phyloP scores from a whole-genome alignment of 805 yeast species.

The Candida pini region DNA sequence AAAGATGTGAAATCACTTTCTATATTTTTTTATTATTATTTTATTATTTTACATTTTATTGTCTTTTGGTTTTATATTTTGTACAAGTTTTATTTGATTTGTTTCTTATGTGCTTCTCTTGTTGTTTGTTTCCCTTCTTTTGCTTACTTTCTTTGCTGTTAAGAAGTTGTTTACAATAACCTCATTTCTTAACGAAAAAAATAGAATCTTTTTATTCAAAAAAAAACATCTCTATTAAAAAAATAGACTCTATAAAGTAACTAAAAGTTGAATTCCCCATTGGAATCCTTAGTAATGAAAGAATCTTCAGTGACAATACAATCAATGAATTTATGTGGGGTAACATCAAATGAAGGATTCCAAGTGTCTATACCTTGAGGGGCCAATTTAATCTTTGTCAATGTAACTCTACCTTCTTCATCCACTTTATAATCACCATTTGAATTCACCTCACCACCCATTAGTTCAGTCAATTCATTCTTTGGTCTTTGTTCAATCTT shows the following conservation, averaged over 20 bases:
- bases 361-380: slow-evolving; percentile 83
- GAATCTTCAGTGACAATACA: slow-evolving; percentile 84
- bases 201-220: too few species aligned
- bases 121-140: slow-evolving; percentile 3
- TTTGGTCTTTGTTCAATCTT: slow-evolving; percentile 85
- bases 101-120: slow-evolving; percentile 2
- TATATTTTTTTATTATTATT: too few species aligned
- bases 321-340: slow-evolving; percentile 78
- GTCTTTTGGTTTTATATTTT: slow-evolving; percentile 1
- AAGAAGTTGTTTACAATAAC: too few species aligned
- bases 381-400: slow-evolving; percentile 65
- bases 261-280: slow-evolving; percentile 41
- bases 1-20: too few species aligned
- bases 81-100: slow-evolving; percentile 1
- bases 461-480: slow-evolving; percentile 67
- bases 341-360: slow-evolving; percentile 96
- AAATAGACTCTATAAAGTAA: too few species aligned
- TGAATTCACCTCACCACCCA: slow-evolving; percentile 53
- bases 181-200: too few species aligned
- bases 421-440: slow-evolving; percentile 28
- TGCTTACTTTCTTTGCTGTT: not conserved
- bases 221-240: too few species aligned
- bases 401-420: slow-evolving; percentile 15
- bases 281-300: slow-evolving; percentile 41
- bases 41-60: not conserved